Evolutionary conservation across 768 basidiomycete genomes (phyloP), one percentile per base, ranked within the genome.

Genomic region (Termitomyces sp.): DNA sequence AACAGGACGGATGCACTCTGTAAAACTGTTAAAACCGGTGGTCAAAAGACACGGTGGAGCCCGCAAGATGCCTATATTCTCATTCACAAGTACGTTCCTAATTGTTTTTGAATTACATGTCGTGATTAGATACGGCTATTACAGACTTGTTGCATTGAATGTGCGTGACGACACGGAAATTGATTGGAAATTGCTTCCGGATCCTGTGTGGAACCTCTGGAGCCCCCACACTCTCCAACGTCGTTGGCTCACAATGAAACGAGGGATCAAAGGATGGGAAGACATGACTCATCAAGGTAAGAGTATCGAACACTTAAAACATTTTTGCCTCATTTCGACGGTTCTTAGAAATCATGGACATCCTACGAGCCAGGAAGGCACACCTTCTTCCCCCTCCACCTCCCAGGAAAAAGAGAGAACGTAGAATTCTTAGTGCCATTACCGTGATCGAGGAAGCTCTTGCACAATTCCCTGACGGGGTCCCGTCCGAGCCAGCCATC

Each of bases 141-240:
- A 7, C 64, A 93, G 91, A 69, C 76, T 94, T 49, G 87, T 87
- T 65, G 84, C 88, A 0, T 69, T 92, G 46, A 80, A 85, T 57
- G 87, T 92, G 52, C 77, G 80, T 43, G 86, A 92, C 64, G 91
- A 94, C 63, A 87, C 83, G 29, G 92, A 93, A 65, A 87, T 94
- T 45, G 87, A 90, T 63, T 94, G 91, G 92, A 90, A 90, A 65
- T 78, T 79, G 17, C 74, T 93, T 11, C 74, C 82, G 1, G 91
- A 94, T 67, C 66, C 82, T 16, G 77, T 86, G 57, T 92, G 90
- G 90, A 90, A 92, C 63, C 66, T 90, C 9, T 92, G 89, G 89
- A 92, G 90, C 68, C 83, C 89, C 0, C 91, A 93, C 65, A 77
- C 81, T 14, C 73, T 93, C 35, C 90, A 92, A 62, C 80, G 89